Evolutionary conservation across 306 rosid genomes (phyloP), one percentile per base, ranked within the genome.

Genomic region (Cucurbita ficifolia): DNA sequence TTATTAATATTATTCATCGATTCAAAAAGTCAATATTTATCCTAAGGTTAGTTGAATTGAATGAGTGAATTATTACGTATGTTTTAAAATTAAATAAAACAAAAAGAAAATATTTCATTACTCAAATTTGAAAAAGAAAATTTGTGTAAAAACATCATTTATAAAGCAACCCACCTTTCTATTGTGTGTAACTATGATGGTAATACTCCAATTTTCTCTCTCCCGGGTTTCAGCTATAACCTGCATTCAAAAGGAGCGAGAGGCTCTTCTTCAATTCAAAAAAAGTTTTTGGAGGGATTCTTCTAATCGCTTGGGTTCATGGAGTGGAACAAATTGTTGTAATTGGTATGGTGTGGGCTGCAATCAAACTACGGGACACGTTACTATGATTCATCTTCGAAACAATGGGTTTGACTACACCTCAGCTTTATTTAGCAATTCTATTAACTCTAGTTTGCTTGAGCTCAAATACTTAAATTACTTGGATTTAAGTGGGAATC

Each of bases 311-410:
- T 62, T 62, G 69, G 48, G 14, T 38, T 36, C 69, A 4, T 62
- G 69, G 75, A 71, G 8, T 51, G 75, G 60, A 38, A 5, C 8
- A 4, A 62, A 71, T 38, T 71, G 75, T 6, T 71, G 75, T 5
- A 71, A 35, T 14, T 51, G 75, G 75, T 1, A 8, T 6, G 75
- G 75, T 35, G 17, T 71, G 2, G 16, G 48, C 11, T 71, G 75
- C 22, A 35, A 49, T 29, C 21, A 52, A 51, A 52, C 50, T 5
- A 35, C 40, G 33, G 50, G 75, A 4, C 50, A 52, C 17, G 50
- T 71, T 53, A 6, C 4, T 3, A 71, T 3, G n/a, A 53, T 52
- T 18, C 36, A 51, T 36, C 62, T 71, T 49, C 43, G 75, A 17
- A 35, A 0, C 1, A 14, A 62, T 42, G 1, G n/a, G 29, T 24